Evolutionary conservation across 2,329 filamentous ascomycete genomes (phyloP), one percentile per base, ranked within the genome.

Genomic region (Cladosporium phlei): DNA sequence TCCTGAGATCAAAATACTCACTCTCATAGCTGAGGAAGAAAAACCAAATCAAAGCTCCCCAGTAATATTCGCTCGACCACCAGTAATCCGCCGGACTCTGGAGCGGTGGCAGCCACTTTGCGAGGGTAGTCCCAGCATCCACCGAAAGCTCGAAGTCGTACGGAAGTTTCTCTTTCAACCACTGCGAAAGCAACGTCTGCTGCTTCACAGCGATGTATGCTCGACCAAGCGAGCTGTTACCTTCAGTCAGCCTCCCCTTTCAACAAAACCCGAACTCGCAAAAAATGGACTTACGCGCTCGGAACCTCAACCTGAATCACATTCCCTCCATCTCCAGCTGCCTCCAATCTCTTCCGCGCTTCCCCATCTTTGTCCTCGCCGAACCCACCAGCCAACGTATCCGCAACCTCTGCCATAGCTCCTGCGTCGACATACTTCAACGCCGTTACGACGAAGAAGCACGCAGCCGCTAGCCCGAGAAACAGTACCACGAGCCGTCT

Each of bases 1-100:
- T n/a, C 12, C 19, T 6, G 14, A 16, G 14, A 28, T 20, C 7
- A 20, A 6, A 14, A 19, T 14, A 30, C 45, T 28, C n/a, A 47
- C 45, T 38, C 28, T 47, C 34, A 25, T 34, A 47, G 10, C 45
- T 40, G 28, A 47, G n/a, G 17, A 39, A 40, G 22, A 21, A 40
- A 3, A 40, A 21, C 45, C 45, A 47, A 3, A 17, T 21, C 14
- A 47, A 14, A 2, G 45, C 20, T 12, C 35, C 37, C 28, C 38
- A 22, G 16, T 32, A 34, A 14, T 40, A 40, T 10, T 47, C 35
- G 16, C 24, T 22, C 10, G 38, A 39, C 35, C 45, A 47, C 45
- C 45, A 47, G 29, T 47, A 40, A 22, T 19, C 28, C 10, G 9
- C 33, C 3, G 33, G 27, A 5, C 12, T 14, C 2, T 30, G 11